These are phyloP conservation scores for Globisporangium nagaii DNA, from an alignment of 352 stramenopile species.

Conservation along the genomic window DNA sequence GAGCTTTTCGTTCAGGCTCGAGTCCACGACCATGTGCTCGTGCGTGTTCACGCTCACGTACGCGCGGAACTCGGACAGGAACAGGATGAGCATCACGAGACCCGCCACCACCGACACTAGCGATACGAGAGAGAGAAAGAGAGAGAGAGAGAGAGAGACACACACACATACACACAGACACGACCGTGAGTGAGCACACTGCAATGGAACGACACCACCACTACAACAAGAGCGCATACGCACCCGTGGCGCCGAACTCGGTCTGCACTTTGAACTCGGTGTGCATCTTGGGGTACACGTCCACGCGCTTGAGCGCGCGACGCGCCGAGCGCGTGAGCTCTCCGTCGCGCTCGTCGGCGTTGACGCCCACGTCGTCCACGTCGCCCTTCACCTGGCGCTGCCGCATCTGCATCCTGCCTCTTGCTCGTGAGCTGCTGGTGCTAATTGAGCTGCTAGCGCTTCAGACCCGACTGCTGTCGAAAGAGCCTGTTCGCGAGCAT, in stretches of 20 bases:
- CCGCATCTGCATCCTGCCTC: constrained; percentile 28
- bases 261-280: constrained; percentile 95
- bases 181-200: not conserved
- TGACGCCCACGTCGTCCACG: constrained; percentile 36
- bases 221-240: too few relatives aligned
- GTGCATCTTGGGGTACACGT: constrained; percentile 96
- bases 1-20: constrained; percentile 91
- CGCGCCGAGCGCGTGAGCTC: constrained; percentile 39
- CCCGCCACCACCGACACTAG: constrained; percentile 82
- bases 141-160: too few relatives aligned
- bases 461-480: not conserved
- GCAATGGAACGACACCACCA: too few relatives aligned
- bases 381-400: constrained; percentile 57
- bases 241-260: constrained; percentile 82
- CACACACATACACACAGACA: not conserved
- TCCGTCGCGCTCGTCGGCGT: constrained; percentile 26
- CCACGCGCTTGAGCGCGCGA: constrained; percentile 71
- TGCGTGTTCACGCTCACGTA: constrained; percentile 81
- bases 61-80: constrained; percentile 84
- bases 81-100: constrained; percentile 86
- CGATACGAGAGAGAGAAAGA: too few relatives aligned
- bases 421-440: too few relatives aligned
- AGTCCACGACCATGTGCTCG: constrained; percentile 96
- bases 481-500: not conserved
- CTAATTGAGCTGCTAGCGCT: too few relatives aligned